Base-by-base conservation (phyloP, 2,329 filamentous ascomycete genomes). In the Fusarium sp. region DNA sequence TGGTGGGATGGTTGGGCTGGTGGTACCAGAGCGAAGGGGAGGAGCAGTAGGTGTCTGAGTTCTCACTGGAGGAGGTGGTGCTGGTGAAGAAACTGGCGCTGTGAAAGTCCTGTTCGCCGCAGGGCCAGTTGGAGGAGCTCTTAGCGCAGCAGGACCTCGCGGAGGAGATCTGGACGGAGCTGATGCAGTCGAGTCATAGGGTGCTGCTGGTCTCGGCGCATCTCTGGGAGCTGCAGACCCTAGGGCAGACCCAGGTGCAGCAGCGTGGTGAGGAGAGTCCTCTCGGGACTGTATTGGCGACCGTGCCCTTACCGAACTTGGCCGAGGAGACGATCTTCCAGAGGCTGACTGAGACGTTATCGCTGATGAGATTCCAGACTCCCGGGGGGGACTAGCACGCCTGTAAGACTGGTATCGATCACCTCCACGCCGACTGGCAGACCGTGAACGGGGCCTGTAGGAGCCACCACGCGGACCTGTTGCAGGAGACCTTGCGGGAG, bases 401-500 rank as follows among this genome's bases (percentile, higher is more conserved):
- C 86, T 80, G 66, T 81, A 83, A 4, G 82, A 78, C 23, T 78
- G 82, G 77, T 81, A 82, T 70, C 81, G 75, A 54, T 84, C 81
- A 37, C 78, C 85, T 55, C 75, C 84, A 46, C 86, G 83, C 44
- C 87, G 84, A 51, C 84, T 84, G 13, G 82, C 81, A 48, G 83
- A 87, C 44, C 86, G 83, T 43, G 87, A 88, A 36, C 86, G 84
- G n/a, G 82, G 85, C 59, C 87, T 82, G 69, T 87, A 89, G 3
- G 83, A 80, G 58, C 79, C 83, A 40, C 84, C 81, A 10, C 80
- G 76, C 37, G 80, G 63, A 12, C 68, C 76, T 28, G 72, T 54
- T 8, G 75, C 73, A 18, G 78, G 75, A 2, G 75, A 76, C 53
- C 75, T 75, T 23, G 72, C 69, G 6, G 69, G 71, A 16, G 78